A percentile compares a stretch with the other conserved stretches of the same genome.
phyloP scores from a whole-genome alignment of 257 asterid genomes.

The Ballota nigra region DNA sequence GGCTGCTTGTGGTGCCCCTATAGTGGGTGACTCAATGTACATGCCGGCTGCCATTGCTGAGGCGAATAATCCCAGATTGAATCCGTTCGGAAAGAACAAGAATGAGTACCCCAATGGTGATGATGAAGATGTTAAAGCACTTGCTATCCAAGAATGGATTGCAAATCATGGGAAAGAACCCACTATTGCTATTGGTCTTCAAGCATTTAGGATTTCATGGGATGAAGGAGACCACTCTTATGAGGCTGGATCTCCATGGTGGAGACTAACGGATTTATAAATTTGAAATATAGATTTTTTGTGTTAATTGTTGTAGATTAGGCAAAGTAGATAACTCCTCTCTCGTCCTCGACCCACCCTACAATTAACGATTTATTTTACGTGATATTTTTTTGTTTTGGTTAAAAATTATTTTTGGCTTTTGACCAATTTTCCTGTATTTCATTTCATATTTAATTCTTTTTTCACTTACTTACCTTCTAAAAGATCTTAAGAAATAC shows the following conservation, averaged over 20 bases:
- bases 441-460: too few species aligned
- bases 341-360: too few species aligned
- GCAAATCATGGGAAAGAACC: conserved; percentile 85
- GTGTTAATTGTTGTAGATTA: not conserved
- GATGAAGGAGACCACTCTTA: conserved; percentile 66
- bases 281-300: not conserved
- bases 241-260: conserved; percentile 88
- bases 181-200: conserved; percentile 73
- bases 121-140: conserved; percentile 26
- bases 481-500: too few species aligned
- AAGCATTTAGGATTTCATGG: conserved; percentile 85
- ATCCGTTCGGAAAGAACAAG: conserved; percentile 62
- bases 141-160: conserved; percentile 72
- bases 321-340: too few species aligned
- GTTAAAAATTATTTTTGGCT: too few species aligned
- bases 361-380: too few species aligned
- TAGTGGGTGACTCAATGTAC: conserved; percentile 88
- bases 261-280: conserved; percentile 40
- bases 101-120: conserved; percentile 39
- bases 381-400: too few species aligned
- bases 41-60: conserved; percentile 87
- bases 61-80: conserved; percentile 45
- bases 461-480: too few species aligned
- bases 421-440: too few species aligned
- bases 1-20: conserved; percentile 81